Evolutionary conservation across 164 flowering plant genomes (phyloP).

Genomic region (Sedum album): DNA sequence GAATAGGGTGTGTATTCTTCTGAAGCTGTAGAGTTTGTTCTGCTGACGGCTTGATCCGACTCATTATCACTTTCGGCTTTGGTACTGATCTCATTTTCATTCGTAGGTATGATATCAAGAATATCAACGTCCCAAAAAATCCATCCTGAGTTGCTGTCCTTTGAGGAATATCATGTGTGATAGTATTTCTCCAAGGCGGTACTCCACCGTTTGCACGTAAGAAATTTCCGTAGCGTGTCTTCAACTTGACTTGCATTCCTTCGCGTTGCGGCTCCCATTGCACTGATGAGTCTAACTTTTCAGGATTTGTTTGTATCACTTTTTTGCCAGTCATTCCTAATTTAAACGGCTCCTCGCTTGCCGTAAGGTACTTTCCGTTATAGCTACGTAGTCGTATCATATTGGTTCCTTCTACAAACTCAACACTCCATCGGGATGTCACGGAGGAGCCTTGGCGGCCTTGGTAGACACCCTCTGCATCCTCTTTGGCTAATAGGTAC

Average conservation of each 20-base stretch:
- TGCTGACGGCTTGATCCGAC: not conserved
- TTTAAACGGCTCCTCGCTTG: slow-evolving; percentile 3
- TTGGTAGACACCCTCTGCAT: slow-evolving; percentile 14
- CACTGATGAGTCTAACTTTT: slow-evolving; percentile 2
- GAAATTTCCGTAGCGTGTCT: slow-evolving; percentile 20
- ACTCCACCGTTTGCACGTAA: slow-evolving; percentile 31
- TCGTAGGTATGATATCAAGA: not conserved
- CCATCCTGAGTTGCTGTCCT: slow-evolving; percentile 32
- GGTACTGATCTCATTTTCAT: not conserved
- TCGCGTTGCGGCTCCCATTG: slow-evolving; percentile 4
- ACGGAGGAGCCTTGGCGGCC: not conserved
- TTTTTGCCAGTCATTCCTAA: slow-evolving; percentile 10
- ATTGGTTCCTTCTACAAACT: not conserved
- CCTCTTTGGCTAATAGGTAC: slow-evolving; percentile 22
- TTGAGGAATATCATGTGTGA: slow-evolving; percentile 30
- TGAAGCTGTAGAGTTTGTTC: not conserved
- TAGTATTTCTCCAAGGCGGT: slow-evolving; percentile 37
- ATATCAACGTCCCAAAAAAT: slow-evolving; percentile 20
- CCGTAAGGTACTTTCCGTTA: slow-evolving; percentile 12
- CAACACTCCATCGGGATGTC: slow-evolving; percentile 10
- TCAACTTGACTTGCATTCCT: slow-evolving; percentile 20
- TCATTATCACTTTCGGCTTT: not conserved
- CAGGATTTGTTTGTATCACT: slow-evolving; percentile 8
- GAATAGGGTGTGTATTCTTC: not conserved
- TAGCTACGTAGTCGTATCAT: slow-evolving; percentile 10